Percentiles rank a stretch among this genome's conserved stretches.
These are phyloP conservation scores for Crotalaria pallida DNA, from an alignment of 306 rosid species.

Conservation along the genomic window DNA sequence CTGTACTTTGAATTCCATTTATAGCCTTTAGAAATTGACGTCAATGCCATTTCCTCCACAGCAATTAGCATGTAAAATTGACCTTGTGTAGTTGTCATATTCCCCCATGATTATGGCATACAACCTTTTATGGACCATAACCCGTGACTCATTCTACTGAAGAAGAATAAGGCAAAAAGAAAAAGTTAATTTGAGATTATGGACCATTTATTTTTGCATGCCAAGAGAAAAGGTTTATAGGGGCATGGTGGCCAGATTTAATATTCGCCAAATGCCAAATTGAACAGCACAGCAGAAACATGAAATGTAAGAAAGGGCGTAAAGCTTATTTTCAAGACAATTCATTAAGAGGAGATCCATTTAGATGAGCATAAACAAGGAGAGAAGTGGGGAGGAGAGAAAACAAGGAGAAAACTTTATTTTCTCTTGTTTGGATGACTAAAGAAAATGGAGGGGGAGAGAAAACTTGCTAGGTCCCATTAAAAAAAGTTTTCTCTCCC, in stretches of 20 bases:
- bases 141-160: conserved; percentile 29
- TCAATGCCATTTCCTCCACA: conserved; percentile 14
- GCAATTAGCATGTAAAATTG: conserved; percentile 29
- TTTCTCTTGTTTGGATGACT: too few species aligned
- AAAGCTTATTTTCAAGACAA: too few species aligned
- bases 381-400: too few species aligned
- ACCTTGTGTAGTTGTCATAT: conserved; percentile 22
- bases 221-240: conserved; percentile 7
- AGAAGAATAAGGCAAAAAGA: conserved; percentile 21
- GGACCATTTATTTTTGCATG: conserved; percentile 32
- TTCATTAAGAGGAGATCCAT: too few species aligned
- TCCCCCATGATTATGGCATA: conserved; percentile 12
- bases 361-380: too few species aligned
- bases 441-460: too few species aligned
- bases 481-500: too few species aligned
- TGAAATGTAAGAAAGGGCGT: too few species aligned
- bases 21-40: conserved; percentile 13
- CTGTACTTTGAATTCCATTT: conserved; percentile 10
- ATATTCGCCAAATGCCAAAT: conserved; percentile 15
- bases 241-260: conserved; percentile 24
- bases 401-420: too few species aligned
- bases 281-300: too few species aligned
- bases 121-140: conserved; percentile 25
- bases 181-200: conserved; percentile 25
- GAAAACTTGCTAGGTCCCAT: too few species aligned